Base-by-base conservation (phyloP, 2,329 filamentous ascomycete species). In the Fusarium subtropicale region DNA sequence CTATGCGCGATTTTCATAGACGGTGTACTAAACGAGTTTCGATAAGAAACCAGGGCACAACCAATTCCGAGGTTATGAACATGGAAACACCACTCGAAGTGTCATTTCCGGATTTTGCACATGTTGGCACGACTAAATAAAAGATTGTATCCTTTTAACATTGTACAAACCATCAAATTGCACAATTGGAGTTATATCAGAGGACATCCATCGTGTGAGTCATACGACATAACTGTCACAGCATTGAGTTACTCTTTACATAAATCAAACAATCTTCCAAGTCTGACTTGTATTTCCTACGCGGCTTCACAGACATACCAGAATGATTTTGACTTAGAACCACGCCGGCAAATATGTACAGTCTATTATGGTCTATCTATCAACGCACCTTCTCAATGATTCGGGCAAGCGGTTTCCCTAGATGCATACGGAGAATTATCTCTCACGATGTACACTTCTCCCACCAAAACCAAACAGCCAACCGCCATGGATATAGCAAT, bases 401-500 rank as follows among this genome's bases (percentile, higher is more conserved):
- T 60, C 1, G 47, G 22, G 7, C 62, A 66, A 13, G 36, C 63
- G 0, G 44, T 53, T 15, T 67, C 56, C 2, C 39, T 16, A 24
- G 63, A 39, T 2, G 50, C 33, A 20, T 73, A 72, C 0, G 71
- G 66, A 10, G 53, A 67, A 30, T 50, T 57, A 31, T 71, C 64
- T 12, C 71, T 62, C 22, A 71, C 64, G 39, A 92, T 84, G 66
- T 91, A 92, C 1, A 92, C 82, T 77, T 92, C 84, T 0, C 86
- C 89, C 10, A 90, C 80, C 12, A 92, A 79, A 1, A 91, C 87
- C 0, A 82, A 79, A 66, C 86, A 88, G 0, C 88, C 90, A 0
- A 91, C 85, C 1, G 83, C 82, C 89, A 92, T 92, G 3, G 89
- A 78, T 22, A 91, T 86, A 1, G 88, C 85, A 68, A 92, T 92